Percentiles rank a stretch among this genome's conserved stretches.
These are phyloP conservation scores for Aspergillus sp. DNA, from an alignment of 2,329 filamentous ascomycete genomes.

Conservation along the genomic window DNA sequence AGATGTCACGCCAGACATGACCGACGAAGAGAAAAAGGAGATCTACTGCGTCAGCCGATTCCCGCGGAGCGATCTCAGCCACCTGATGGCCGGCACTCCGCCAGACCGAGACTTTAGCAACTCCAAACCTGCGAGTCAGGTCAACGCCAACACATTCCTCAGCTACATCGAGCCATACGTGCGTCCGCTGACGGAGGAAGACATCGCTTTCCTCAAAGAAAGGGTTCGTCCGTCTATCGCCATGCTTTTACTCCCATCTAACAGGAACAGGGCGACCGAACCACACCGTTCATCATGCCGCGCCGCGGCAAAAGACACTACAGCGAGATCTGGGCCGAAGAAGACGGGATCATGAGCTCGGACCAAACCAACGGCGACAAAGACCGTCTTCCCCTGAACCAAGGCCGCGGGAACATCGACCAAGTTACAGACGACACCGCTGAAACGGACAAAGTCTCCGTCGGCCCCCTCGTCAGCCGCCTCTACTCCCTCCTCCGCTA, in stretches of 20 bases:
- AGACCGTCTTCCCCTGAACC: constrained; percentile 72
- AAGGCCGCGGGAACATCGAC: constrained; percentile 80
- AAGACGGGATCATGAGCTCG: constrained; percentile 76
- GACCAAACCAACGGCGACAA: constrained; percentile 62
- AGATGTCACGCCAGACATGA: constrained; percentile 69
- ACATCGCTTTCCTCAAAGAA: constrained; percentile 88
- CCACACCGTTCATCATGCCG: constrained; percentile 80
- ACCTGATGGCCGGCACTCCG: constrained; percentile 82
- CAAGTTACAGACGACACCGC: constrained; percentile 81
- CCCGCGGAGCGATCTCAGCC: constrained; percentile 73
- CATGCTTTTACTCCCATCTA: constrained; percentile 4
- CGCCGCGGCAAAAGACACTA: constrained; percentile 82
- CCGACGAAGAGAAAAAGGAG: constrained; percentile 77
- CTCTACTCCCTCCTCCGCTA: constrained; percentile 78
- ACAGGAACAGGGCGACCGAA: constrained; percentile 64
- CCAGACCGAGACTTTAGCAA: constrained; percentile 95
- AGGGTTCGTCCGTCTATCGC: constrained; percentile 47
- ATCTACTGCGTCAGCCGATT: constrained; percentile 87
- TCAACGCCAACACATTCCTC: constrained; percentile 90
- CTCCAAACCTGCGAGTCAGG: constrained; percentile 89
- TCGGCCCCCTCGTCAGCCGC: constrained; percentile 80
- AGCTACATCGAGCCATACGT: constrained; percentile 91
- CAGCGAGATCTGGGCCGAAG: constrained; percentile 87
- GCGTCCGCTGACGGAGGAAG: constrained; percentile 84
- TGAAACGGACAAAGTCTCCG: constrained; percentile 84